phyloP scores from a whole-genome alignment of 805 yeast genomes.

The Metschnikowia vanudenii region DNA sequence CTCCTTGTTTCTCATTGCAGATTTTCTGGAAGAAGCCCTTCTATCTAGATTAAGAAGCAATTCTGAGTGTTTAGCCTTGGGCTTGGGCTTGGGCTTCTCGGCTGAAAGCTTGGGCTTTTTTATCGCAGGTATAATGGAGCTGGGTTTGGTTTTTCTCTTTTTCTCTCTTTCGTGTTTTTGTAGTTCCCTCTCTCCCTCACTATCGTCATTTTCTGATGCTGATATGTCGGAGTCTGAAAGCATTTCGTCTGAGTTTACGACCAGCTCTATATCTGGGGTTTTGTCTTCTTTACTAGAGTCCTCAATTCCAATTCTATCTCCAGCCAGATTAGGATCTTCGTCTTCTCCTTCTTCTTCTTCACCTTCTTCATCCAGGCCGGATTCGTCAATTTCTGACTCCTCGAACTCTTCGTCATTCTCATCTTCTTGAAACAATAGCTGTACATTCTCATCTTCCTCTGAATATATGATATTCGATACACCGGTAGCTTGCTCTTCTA shows the following conservation, averaged over 20 bases:
- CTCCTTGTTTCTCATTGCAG: constrained; percentile 75
- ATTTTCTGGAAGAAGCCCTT: constrained; percentile 71
- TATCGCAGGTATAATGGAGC: constrained; percentile 30
- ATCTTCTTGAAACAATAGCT: constrained; percentile 62
- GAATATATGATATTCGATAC: constrained; percentile 23
- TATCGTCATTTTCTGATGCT: constrained; percentile 56
- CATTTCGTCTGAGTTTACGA: constrained; percentile 46
- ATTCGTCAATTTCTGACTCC: constrained; percentile 24
- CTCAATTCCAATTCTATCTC: constrained; percentile 17
- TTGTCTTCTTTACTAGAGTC: constrained; percentile 8
- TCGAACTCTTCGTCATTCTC: constrained; percentile 32
- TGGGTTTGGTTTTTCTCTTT: constrained; percentile 25
- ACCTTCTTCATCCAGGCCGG: constrained; percentile 37
- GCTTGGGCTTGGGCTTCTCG: constrained; percentile 24
- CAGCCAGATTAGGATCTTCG: too few species aligned
- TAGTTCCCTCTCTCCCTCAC: constrained; percentile 67
- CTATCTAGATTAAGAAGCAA: constrained; percentile 52
- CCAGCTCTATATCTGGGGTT: constrained; percentile 17
- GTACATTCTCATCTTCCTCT: constrained; percentile 78
- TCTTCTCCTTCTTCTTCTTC: constrained; percentile 25
- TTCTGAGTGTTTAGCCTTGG: constrained; percentile 43
- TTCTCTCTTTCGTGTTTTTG: constrained; percentile 43
- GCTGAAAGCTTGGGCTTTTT: constrained; percentile 28
- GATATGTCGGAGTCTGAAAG: constrained; percentile 55
- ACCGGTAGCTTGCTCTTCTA: constrained; percentile 55